These are phyloP conservation scores for Hypoxylon sp. DNA, from an alignment of 2,329 filamentous ascomycete genomes.

Conservation along the genomic window DNA sequence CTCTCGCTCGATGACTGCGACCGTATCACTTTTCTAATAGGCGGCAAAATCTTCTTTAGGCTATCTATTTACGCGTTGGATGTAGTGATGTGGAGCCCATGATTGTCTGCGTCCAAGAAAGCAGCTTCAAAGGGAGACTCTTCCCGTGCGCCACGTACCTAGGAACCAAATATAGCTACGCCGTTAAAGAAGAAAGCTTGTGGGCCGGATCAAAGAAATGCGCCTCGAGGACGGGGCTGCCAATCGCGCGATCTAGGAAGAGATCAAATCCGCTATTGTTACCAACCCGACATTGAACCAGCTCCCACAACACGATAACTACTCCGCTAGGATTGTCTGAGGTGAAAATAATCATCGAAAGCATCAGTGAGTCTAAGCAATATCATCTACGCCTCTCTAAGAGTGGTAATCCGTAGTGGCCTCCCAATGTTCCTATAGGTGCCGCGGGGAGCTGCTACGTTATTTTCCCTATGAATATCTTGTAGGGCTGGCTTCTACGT, in stretches of 20 bases:
- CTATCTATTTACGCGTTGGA: conserved; percentile 9
- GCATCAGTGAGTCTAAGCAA: conserved; percentile 3
- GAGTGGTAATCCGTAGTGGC: too few species aligned
- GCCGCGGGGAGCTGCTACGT: too few species aligned
- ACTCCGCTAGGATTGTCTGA: conserved; percentile 9
- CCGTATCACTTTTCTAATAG: conserved; percentile 17
- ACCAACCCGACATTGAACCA: neutral
- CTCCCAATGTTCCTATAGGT: too few species aligned
- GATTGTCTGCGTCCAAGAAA: conserved; percentile 13
- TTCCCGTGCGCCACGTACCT: neutral
- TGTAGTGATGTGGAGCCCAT: conserved; percentile 6
- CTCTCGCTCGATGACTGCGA: conserved; percentile 21
- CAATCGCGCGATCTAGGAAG: conserved; percentile 19
- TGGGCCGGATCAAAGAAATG: conserved; percentile 21
- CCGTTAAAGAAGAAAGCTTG: conserved; percentile 7
- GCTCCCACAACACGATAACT: conserved; percentile 1
- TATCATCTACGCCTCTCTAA: too few species aligned
- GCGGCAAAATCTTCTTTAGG: conserved; percentile 23
- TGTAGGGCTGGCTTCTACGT: too few species aligned
- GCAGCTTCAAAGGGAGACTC: neutral
- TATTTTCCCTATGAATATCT: too few species aligned
- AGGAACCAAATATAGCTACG: conserved; percentile 11
- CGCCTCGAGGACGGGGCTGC: conserved; percentile 8
- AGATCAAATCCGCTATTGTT: conserved; percentile 5
- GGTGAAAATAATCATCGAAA: conserved; percentile 17